Base-by-base conservation (phyloP, 805 yeast genomes). In the Nakazawaea sp. region DNA sequence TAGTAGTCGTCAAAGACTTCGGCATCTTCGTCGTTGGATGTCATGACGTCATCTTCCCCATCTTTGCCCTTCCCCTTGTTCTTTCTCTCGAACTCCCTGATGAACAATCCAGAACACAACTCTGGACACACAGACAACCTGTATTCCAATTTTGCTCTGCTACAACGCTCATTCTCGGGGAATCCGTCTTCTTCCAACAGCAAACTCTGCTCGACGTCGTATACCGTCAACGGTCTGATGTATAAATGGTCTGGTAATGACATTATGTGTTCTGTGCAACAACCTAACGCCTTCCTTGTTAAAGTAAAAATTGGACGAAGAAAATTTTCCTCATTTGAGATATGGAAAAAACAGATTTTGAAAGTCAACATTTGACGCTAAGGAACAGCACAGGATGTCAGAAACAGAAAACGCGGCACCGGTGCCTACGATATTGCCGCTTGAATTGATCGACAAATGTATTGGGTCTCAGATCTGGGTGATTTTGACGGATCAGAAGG, bases 71-170 rank as follows among this genome's bases (percentile, higher is more conserved):
- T 63, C 36, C 61, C 59, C 50, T 63, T 68, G 44, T 59, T 59
- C 49, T 64, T 59, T 21, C 53, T 64, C 18, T 28, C 34, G 58
- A 81, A 82, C 39, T 75, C 75, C 52, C 96, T 69, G 35, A 87
- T 67, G 52, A 90, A 92, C 40, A 92, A 67, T 2, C 97, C 97
- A 5, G 89, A 76, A 46, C 92, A 78, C 40, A 90, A 71, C 56
- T 90, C 98, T 8, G 97, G 97, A 55, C 97, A 89, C 4, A 65
- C 76, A 1, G 70, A 69, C 45, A 90, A 66, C 48, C 97, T 70
- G 63, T 85, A 90, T 45, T 61, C 62, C 38, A 77, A 58, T 45
- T 72, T 78, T 35, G 78, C 86, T n/a, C 51, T 52, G 10, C 84
- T 55, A 30, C 85, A 80, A 41, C 94, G 68, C 61, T 87, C 95